Base-by-base conservation (phyloP, 345 rosid species). In the Aquilaria sinensis region DNA sequence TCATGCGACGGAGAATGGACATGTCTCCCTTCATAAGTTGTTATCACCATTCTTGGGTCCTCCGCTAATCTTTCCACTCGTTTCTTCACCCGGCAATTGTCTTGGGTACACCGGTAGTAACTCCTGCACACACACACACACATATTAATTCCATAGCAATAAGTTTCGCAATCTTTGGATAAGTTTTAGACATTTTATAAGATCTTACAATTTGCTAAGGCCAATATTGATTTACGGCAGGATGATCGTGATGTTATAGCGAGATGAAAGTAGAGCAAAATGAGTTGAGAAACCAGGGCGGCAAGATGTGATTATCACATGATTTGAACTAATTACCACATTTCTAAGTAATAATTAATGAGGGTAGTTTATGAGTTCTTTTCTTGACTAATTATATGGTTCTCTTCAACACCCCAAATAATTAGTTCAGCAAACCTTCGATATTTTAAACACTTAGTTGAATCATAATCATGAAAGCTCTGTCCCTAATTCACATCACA, bases 11-110 rank as follows among this genome's bases (percentile, higher is more conserved):
- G 99, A 6, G 93, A 85, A 69, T 94, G 99, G 53, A 64, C 82
- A 37, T 94, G 99, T 59, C 99, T 79, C 37, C 99, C 99, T 75
- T 94, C 99, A 57, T 94, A 94, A 32, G 99, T 90, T 47, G 99
- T 94, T 51, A 94, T 94, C 47, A 94, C 99, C 99, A 94, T 94
- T 73, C 97, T 81, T 52, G 97, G 97, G 69, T 94, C 99, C 68
- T 94, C 99, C 0, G 97, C 97, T 75, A 94, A 75, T 82, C 99
- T 81, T 76, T 94, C 99, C 58, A 94, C 99, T 33, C 99, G 75
- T 74, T 94, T 94, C 89, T 94, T 94, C 52, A 94, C 99, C 5
- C 87, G 75, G 72, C 99, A 94, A 47, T 79, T 94, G 54, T 91
- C 97, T 70, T 94, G 87, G 15, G 99, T 94, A 56, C 99, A 94